Conservation (phyloP, 2,329 filamentous ascomycete species). For the Xylaria sp. region DNA sequence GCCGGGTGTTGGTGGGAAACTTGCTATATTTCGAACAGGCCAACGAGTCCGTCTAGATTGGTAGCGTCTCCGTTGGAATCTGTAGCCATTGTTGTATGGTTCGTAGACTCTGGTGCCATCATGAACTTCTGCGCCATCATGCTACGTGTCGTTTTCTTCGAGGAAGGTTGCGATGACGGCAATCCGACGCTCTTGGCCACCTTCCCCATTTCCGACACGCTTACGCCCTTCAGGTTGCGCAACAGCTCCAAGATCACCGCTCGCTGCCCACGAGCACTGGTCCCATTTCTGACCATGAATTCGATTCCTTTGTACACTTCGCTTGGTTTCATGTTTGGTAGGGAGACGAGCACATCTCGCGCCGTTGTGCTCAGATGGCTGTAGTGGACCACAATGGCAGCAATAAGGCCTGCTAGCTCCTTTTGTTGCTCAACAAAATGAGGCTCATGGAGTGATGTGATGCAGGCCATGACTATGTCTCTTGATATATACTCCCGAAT, state of each 20-base stretch:
- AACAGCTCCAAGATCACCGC: slow-evolving; percentile 85
- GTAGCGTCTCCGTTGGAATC: slow-evolving; percentile 48
- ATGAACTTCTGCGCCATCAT: slow-evolving; percentile 75
- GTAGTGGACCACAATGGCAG: slow-evolving; percentile 83
- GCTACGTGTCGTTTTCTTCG: slow-evolving; percentile 60
- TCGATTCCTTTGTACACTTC: slow-evolving; percentile 74
- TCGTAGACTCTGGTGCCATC: slow-evolving; percentile 58
- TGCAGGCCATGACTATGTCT: slow-evolving; percentile 88
- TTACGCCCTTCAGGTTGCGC: slow-evolving; percentile 86
- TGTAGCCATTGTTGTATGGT: slow-evolving; percentile 31
- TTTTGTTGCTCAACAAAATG: slow-evolving; percentile 98
- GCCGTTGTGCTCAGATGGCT: slow-evolving; percentile 75
- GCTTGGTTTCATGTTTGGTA: slow-evolving; percentile 78
- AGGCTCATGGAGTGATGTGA: slow-evolving; percentile 89
- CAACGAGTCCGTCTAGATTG: slow-evolving; percentile 66
- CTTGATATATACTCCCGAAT: slow-evolving; percentile 91
- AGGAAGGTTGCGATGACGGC: slow-evolving; percentile 38
- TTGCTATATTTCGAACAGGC: slow-evolving; percentile 55
- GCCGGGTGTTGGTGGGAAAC: too few species aligned
- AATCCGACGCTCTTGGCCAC: slow-evolving; percentile 67
- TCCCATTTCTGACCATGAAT: slow-evolving; percentile 66
- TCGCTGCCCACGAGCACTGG: slow-evolving; percentile 79
- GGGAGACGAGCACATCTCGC: slow-evolving; percentile 76
- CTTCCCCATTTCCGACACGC: slow-evolving; percentile 92
- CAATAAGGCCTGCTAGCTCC: slow-evolving; percentile 88